Evolutionary conservation across 768 basidiomycete species (phyloP).

Genomic region (Tricholoma bakamatsutake): DNA sequence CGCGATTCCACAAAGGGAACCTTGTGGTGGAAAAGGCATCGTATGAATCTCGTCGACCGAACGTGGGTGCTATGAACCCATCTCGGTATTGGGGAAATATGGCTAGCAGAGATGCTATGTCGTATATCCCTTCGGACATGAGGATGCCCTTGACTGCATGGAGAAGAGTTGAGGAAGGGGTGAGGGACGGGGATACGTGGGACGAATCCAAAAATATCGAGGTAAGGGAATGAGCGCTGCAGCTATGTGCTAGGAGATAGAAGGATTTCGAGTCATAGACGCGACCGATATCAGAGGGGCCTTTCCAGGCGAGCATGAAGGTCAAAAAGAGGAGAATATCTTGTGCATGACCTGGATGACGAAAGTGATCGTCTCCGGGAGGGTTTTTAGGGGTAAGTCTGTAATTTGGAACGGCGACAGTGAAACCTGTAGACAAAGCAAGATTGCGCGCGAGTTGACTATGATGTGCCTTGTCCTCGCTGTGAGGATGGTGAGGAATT

Average conservation of each 20-base stretch:
- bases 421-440: conserved; percentile 38
- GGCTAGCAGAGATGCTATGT: conserved; percentile 57
- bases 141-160: conserved; percentile 47
- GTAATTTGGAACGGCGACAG: conserved; percentile 76
- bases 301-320: conserved; percentile 46
- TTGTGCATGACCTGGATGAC: conserved; percentile 66
- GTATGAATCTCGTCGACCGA: conserved; percentile 50
- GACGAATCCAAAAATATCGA: conserved; percentile 60
- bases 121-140: conserved; percentile 75
- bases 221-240: conserved; percentile 74
- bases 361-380: conserved; percentile 31
- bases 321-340: conserved; percentile 60
- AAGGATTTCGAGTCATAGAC: conserved; percentile 37
- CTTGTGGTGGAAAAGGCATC: conserved; percentile 37
- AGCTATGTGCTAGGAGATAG: conserved; percentile 73
- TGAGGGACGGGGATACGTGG: conserved; percentile 33
- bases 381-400: conserved; percentile 51
- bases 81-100: conserved; percentile 58
- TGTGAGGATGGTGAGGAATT: conserved; percentile 25
- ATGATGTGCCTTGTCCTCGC: conserved; percentile 70
- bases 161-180: conserved; percentile 38
- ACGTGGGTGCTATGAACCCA: conserved; percentile 66
- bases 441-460: conserved; percentile 47
- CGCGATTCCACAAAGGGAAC: conserved; percentile 30
- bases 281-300: conserved; percentile 21